These are phyloP conservation scores for Alternaria viburni DNA, from an alignment of 2,329 filamentous ascomycete genomes.

Conservation along the genomic window DNA sequence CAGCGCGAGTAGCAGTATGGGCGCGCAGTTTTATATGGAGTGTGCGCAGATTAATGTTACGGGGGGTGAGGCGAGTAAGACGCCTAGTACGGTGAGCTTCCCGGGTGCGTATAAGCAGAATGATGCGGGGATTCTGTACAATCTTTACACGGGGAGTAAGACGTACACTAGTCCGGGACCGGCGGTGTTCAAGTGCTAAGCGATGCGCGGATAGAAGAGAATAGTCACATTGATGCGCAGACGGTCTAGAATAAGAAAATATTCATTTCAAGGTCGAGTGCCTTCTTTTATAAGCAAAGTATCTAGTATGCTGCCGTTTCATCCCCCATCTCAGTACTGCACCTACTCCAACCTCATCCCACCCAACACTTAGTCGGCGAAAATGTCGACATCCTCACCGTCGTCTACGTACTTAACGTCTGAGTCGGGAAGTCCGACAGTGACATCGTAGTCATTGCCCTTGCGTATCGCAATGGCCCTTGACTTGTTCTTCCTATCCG, in stretches of 20 bases:
- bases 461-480: not conserved
- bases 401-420: too few species aligned
- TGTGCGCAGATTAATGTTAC: conserved; percentile 45
- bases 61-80: conserved; percentile 35
- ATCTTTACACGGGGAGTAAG: conserved; percentile 36
- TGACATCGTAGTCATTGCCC: not conserved
- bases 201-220: too few species aligned
- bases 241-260: too few species aligned
- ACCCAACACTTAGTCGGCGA: too few species aligned
- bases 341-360: too few species aligned
- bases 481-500: not conserved
- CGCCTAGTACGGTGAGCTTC: conserved; percentile 36
- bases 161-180: conserved; percentile 59
- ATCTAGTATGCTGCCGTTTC: too few species aligned
- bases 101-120: conserved; percentile 42
- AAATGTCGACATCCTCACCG: too few species aligned
- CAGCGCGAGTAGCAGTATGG: conserved; percentile 36
- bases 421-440: too few species aligned
- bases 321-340: too few species aligned
- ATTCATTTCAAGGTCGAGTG: too few species aligned
- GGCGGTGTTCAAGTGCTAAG: conserved; percentile 58
- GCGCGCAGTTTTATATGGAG: conserved; percentile 53
- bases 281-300: too few species aligned
- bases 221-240: too few species aligned
- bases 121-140: conserved; percentile 41